Percentiles rank a stretch among this genome's conserved stretches.
Evolutionary conservation across 495 filamentous ascomycete genomes (phyloP).

Genomic region (Penicillium herquei): DNA sequence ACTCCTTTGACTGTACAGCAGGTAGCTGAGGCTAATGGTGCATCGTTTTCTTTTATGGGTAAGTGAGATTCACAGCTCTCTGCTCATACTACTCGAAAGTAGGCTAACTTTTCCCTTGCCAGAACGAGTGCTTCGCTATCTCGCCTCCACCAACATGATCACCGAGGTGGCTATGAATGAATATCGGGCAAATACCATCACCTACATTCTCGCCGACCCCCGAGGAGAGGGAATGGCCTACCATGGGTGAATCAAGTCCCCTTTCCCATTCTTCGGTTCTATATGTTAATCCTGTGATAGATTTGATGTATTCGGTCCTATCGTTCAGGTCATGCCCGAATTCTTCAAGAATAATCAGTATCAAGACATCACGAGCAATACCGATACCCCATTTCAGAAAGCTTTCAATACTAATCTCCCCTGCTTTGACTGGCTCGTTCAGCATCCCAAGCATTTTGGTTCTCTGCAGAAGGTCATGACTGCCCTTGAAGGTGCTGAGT

Average conservation of each 20-base stretch:
- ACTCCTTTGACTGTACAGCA: conserved; percentile 24
- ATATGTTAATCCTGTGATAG: conserved; percentile 17
- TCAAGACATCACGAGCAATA: conserved; percentile 32
- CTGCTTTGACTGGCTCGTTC: conserved; percentile 39
- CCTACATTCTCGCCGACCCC: conserved; percentile 26
- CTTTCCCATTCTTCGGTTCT: neutral
- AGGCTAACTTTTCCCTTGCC: neutral
- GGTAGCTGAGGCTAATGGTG: conserved; percentile 27
- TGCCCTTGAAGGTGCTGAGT: conserved; percentile 25
- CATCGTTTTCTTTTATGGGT: conserved; percentile 32
- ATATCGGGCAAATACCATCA: conserved; percentile 34
- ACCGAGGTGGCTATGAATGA: conserved; percentile 32
- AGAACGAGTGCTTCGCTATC: conserved; percentile 47
- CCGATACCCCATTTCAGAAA: conserved; percentile 38
- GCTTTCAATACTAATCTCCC: conserved; percentile 39
- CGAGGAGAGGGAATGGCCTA: conserved; percentile 28
- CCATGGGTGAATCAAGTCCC: conserved; percentile 25
- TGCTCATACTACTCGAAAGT: neutral
- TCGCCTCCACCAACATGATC: conserved; percentile 38
- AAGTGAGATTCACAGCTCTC: neutral
- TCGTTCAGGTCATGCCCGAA: conserved; percentile 29
- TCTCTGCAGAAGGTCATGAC: conserved; percentile 41
- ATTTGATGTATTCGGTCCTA: conserved; percentile 31
- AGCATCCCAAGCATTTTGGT: conserved; percentile 36
- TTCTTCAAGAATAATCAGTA: conserved; percentile 43